Percentiles rank a stretch among this genome's conserved stretches.
Evolutionary conservation across 2,329 filamentous ascomycete species (phyloP).

Genomic region (Aspergillus vadensis): DNA sequence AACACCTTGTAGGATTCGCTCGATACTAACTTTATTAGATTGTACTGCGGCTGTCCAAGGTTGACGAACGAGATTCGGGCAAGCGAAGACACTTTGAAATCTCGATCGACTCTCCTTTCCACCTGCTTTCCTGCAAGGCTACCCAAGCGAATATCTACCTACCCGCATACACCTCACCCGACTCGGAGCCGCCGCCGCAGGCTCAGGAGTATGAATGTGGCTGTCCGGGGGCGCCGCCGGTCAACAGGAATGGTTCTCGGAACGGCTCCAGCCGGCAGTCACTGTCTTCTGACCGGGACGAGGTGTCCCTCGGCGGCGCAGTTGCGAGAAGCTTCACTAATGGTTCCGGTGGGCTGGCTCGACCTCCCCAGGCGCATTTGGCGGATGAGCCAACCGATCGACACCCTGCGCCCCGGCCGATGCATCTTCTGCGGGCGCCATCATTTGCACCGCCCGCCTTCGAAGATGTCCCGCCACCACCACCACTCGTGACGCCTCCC

Average conservation of each 20-base stretch:
- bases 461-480: conserved; percentile 75
- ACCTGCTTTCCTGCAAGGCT: conserved; percentile 89
- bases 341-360: conserved; percentile 44
- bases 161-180: conserved; percentile 72
- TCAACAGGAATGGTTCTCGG: conserved; percentile 24
- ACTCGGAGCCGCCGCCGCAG: conserved; percentile 51
- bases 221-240: conserved; percentile 65
- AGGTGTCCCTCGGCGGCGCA: conserved; percentile 25
- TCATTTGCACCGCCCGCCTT: conserved; percentile 89
- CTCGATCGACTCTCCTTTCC: conserved; percentile 93
- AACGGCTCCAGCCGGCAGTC: conserved; percentile 28
- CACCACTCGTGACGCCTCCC: conserved; percentile 75
- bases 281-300: conserved; percentile 31
- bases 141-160: conserved; percentile 85
- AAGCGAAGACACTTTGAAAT: conserved; percentile 92
- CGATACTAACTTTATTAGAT: conserved; percentile 57
- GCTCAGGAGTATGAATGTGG: conserved; percentile 64
- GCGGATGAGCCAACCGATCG: conserved; percentile 49
- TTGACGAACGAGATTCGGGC: conserved; percentile 73
- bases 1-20: not conserved
- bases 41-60: conserved; percentile 85
- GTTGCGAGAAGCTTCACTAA: conserved; percentile 43
- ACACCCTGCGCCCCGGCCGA: conserved; percentile 62
- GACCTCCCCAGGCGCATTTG: conserved; percentile 54
- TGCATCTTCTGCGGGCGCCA: conserved; percentile 79